These are phyloP conservation scores for Ustilago curta DNA, from an alignment of 1,284 basidiomycete genomes.

Conservation along the genomic window DNA sequence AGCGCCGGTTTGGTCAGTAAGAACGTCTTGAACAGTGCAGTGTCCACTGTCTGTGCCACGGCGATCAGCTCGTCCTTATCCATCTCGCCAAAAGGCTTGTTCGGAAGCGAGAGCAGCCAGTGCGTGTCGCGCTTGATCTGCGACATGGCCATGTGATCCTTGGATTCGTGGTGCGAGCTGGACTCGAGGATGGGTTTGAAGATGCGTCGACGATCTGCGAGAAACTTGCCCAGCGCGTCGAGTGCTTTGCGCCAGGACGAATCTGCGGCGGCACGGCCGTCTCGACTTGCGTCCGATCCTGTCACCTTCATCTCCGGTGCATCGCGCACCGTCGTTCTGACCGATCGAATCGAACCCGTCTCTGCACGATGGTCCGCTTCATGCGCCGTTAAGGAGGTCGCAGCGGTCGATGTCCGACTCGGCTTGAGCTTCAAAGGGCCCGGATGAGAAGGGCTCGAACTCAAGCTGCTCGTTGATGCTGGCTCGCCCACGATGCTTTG, in stretches of 20 bases:
- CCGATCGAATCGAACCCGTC: conserved; percentile 44
- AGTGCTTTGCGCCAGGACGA: conserved; percentile 45
- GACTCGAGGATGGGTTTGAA: conserved; percentile 62
- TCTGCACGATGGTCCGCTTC: conserved; percentile 29
- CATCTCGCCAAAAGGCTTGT: conserved; percentile 52
- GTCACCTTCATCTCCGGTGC: conserved; percentile 41
- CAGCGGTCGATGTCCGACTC: conserved; percentile 15
- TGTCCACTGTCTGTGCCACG: conserved; percentile 93
- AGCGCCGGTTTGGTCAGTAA: conserved; percentile 84
- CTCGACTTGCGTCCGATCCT: conserved; percentile 27
- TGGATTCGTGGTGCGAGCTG: conserved; percentile 37
- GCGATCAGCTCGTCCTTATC: conserved; percentile 57
- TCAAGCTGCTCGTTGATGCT: conserved; percentile 18
- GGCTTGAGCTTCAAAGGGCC: conserved; percentile 31
- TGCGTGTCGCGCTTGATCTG: conserved; percentile 56
- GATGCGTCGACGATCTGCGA: conserved; percentile 66
- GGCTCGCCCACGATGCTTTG: conserved; percentile 49
- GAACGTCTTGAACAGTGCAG: conserved; percentile 93
- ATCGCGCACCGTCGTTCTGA: conserved; percentile 30
- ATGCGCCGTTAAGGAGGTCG: conserved; percentile 6
- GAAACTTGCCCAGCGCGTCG: conserved; percentile 65
- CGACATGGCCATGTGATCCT: conserved; percentile 53
- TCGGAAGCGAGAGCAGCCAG: conserved; percentile 55
- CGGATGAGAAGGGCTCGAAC: conserved; percentile 39
- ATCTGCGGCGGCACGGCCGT: conserved; percentile 24